Conservation (phyloP, 306 rosid genomes). For the Leucaena leucocephala region DNA sequence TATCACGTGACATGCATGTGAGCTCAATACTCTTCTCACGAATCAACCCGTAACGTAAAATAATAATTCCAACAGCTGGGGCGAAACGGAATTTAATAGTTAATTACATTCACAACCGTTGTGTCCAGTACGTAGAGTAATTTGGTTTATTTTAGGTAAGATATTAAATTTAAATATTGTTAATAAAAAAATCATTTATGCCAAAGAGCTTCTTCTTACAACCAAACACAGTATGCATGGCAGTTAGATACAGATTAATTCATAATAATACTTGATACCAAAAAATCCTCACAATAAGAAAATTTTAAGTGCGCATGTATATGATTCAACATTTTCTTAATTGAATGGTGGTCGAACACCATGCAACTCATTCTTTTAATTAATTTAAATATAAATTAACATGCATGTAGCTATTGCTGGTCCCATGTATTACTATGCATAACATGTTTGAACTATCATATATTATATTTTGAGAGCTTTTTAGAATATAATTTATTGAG, state of each 20-base stretch:
- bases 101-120: too few relatives aligned
- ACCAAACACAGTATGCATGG: too few relatives aligned
- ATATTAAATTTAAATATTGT: background rate
- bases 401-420: too few relatives aligned
- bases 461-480: too few relatives aligned
- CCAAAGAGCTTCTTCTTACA: background rate
- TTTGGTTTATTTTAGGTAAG: background rate
- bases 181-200: background rate
- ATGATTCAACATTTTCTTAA: background rate
- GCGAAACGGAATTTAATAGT: background rate
- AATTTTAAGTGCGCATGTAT: background rate
- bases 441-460: too few relatives aligned
- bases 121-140: too few relatives aligned
- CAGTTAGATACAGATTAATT: too few relatives aligned
- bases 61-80: constrained; percentile 22
- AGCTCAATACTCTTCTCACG: background rate
- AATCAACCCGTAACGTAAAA: background rate
- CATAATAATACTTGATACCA: too few relatives aligned
- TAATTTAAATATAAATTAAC: background rate
- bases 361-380: background rate
- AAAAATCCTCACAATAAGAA: background rate
- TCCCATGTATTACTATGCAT: too few relatives aligned
- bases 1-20: background rate
- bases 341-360: background rate
- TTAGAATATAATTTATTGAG: too few relatives aligned